Evolutionary conservation across 495 filamentous ascomycete species (phyloP).

Genomic region (Evansstolkia leycettana): DNA sequence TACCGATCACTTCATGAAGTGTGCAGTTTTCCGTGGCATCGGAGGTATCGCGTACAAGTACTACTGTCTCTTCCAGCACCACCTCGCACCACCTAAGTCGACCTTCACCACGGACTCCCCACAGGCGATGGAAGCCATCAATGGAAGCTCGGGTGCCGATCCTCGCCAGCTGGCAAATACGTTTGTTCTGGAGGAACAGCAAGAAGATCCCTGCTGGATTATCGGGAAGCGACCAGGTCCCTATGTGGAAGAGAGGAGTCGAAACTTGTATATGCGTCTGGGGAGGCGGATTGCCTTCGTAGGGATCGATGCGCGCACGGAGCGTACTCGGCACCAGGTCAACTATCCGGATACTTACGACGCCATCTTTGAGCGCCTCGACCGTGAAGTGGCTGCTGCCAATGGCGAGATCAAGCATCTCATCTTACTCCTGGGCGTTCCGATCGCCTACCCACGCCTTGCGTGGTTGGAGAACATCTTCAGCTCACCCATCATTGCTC

Average conservation of each 20-base stretch:
- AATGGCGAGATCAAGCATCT: conserved; percentile 63
- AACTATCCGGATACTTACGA: conserved; percentile 88
- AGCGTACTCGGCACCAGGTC: conserved; percentile 83
- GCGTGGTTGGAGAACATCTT: conserved; percentile 92
- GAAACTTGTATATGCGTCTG: conserved; percentile 72
- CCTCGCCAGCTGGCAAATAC: conserved; percentile 54
- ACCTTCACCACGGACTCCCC: conserved; percentile 68
- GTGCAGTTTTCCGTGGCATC: conserved; percentile 81
- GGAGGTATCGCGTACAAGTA: conserved; percentile 80
- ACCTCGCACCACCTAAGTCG: conserved; percentile 66
- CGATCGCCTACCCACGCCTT: conserved; percentile 87
- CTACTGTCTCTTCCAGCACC: conserved; percentile 91
- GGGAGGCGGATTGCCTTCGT: conserved; percentile 75
- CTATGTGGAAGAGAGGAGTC: conserved; percentile 70
- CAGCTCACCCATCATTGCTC: conserved; percentile 67
- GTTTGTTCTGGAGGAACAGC: conserved; percentile 47
- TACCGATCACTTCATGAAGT: conserved; percentile 87
- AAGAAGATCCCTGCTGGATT: conserved; percentile 64
- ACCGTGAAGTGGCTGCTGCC: conserved; percentile 49
- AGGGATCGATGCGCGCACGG: conserved; percentile 81
- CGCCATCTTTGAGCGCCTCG: conserved; percentile 58
- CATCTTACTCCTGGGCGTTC: conserved; percentile 77
- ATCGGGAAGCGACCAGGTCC: conserved; percentile 61
- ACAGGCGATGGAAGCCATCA: conserved; percentile 35
- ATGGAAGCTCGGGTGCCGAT: conserved; percentile 43